Conservation (phyloP, 2,329 filamentous ascomycete species). For the Botrytis deweyae region DNA sequence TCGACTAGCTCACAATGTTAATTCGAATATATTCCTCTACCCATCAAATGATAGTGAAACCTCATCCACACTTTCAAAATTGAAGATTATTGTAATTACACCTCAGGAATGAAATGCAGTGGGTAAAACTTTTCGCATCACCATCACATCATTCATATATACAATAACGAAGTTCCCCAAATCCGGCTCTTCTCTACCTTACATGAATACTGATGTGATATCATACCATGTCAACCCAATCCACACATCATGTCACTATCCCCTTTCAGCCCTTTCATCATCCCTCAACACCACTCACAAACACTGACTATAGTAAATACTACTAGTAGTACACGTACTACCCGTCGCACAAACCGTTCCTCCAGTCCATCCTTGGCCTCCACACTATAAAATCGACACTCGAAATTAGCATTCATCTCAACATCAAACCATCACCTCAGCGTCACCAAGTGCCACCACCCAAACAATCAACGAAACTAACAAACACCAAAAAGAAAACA, state of each 20-base stretch:
- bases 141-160: not conserved
- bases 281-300: slow-evolving; percentile 12
- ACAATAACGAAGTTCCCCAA: not conserved
- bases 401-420: not conserved
- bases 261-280: not conserved
- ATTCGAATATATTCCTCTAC: not conserved
- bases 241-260: not conserved
- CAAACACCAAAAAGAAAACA: not conserved
- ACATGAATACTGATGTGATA: not conserved
- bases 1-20: not conserved
- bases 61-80: not conserved
- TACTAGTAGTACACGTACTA: slow-evolving; percentile 28
- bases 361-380: slow-evolving; percentile 30
- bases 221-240: not conserved
- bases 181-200: not conserved
- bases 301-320: slow-evolving; percentile 31
- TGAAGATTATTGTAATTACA: not conserved
- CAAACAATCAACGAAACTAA: too few relatives aligned
- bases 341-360: slow-evolving; percentile 25
- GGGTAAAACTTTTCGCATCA: not conserved
- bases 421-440: not conserved
- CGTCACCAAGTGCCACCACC: too few relatives aligned
- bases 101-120: rapidly evolving
- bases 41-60: not conserved
- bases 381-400: slow-evolving; percentile 21